These are phyloP conservation scores for Collybiopsis confluens DNA, from an alignment of 768 basidiomycete species.

Conservation along the genomic window DNA sequence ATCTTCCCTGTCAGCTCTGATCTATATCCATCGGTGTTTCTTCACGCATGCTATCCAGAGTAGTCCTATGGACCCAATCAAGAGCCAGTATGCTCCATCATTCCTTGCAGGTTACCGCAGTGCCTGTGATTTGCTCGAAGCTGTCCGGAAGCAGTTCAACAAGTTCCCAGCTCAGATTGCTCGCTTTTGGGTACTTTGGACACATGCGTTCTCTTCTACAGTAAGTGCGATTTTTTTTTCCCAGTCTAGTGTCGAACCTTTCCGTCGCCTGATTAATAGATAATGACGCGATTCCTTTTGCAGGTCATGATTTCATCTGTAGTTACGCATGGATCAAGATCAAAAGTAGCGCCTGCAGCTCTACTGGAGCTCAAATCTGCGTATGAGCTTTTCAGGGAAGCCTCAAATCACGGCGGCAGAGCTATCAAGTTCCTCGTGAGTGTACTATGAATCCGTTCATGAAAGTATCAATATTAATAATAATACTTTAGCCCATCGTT, in stretches of 20 bases:
- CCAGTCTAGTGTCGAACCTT: not conserved
- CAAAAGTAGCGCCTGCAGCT: slow-evolving; percentile 69
- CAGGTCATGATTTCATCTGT: slow-evolving; percentile 77
- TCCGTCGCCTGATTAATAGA: too few species aligned
- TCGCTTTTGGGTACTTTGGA: slow-evolving; percentile 72
- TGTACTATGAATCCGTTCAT: slow-evolving; percentile 4
- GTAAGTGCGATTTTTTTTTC: slow-evolving; percentile 28
- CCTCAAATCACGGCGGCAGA: slow-evolving; percentile 59
- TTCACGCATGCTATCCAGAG: slow-evolving; percentile 70
- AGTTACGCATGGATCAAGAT: slow-evolving; percentile 63
- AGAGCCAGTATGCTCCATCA: slow-evolving; percentile 61
- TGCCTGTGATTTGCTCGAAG: slow-evolving; percentile 53
- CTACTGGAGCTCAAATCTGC: slow-evolving; percentile 60
- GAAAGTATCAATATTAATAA: not conserved
- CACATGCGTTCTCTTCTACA: slow-evolving; percentile 63
- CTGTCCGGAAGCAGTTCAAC: slow-evolving; percentile 43
- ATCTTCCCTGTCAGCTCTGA: slow-evolving; percentile 44
- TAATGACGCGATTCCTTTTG: too few species aligned
- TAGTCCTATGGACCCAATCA: slow-evolving; percentile 63
- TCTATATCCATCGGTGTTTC: slow-evolving; percentile 74
- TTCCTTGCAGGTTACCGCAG: slow-evolving; percentile 67
- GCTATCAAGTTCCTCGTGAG: slow-evolving; percentile 67
- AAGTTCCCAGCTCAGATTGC: slow-evolving; percentile 55
- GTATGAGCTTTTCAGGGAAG: slow-evolving; percentile 59
- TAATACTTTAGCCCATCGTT: slow-evolving; percentile 53